Percentiles rank a stretch among this genome's conserved stretches.
These are phyloP conservation scores for Paraurostyla sp. DNA, from an alignment of 73 alveolate species.

Conservation along the genomic window DNA sequence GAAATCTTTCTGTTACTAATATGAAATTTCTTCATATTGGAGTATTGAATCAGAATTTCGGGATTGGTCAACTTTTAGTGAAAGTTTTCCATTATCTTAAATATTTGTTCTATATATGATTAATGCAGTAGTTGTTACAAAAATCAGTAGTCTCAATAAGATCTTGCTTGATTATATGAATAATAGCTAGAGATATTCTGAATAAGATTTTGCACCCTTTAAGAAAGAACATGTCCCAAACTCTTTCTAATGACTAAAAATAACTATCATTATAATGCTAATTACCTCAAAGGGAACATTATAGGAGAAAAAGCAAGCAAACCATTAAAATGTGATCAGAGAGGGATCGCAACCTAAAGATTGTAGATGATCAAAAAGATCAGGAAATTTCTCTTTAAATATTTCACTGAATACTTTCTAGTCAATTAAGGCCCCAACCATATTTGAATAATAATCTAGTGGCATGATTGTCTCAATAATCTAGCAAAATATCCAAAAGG, in stretches of 20 bases:
- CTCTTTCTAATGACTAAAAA: constrained; percentile 2
- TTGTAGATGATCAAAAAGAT: constrained; percentile 63
- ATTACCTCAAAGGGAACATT: constrained; percentile 62
- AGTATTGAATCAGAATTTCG: not conserved
- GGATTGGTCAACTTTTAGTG: not conserved
- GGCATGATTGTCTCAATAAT: constrained; percentile 83
- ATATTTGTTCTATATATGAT: constrained; percentile 11
- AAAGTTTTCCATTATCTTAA: not conserved
- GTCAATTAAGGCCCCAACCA: constrained; percentile 85
- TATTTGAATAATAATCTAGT: constrained; percentile 82
- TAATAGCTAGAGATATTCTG: constrained; percentile 47
- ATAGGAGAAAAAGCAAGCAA: constrained; percentile 80
- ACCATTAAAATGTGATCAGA: constrained; percentile 78
- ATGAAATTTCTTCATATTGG: constrained; percentile 9
- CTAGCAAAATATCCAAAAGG: constrained; percentile 81
- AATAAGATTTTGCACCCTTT: constrained; percentile 51
- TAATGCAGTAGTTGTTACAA: not conserved
- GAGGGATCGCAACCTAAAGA: constrained; percentile 76
- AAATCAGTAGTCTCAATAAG: constrained; percentile 32
- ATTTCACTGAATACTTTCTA: constrained; percentile 60
- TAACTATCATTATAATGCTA: not conserved
- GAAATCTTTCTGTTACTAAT: not conserved
- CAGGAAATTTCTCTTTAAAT: constrained; percentile 49
- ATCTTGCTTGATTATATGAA: constrained; percentile 44
- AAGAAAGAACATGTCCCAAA: constrained; percentile 74